These are phyloP conservation scores for Paracamarosporium sp. DNA, from an alignment of 2,329 filamentous ascomycete species.

Conservation along the genomic window DNA sequence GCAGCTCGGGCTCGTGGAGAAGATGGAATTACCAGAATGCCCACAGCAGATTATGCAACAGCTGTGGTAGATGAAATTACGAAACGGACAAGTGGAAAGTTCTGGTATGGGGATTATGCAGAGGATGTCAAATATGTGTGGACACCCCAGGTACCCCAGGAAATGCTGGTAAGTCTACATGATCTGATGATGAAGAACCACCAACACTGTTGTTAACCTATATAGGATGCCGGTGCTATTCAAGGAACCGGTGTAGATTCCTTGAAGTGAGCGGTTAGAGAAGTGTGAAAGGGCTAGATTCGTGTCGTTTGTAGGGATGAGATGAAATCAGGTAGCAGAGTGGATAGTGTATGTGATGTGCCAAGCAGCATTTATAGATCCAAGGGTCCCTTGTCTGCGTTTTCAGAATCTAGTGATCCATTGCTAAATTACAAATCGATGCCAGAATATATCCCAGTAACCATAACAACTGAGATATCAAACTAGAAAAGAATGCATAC, in stretches of 20 bases:
- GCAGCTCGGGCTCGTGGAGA: slow-evolving; percentile 9
- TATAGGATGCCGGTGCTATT: not conserved
- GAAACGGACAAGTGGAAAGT: slow-evolving; percentile 8
- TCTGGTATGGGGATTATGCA: slow-evolving; percentile 16
- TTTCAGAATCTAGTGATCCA: too few relatives aligned
- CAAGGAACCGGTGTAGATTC: not conserved
- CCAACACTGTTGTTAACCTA: not conserved
- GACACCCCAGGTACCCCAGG: not conserved
- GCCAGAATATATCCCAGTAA: too few relatives aligned
- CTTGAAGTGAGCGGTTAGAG: not conserved
- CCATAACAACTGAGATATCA: too few relatives aligned
- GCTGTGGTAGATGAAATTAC: slow-evolving; percentile 14
- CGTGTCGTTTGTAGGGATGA: not conserved
- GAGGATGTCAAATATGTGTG: slow-evolving; percentile 5
- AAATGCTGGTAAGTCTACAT: not conserved
- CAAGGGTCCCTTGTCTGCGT: too few relatives aligned
- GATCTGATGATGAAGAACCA: not conserved
- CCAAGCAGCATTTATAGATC: too few relatives aligned
- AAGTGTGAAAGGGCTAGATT: not conserved
- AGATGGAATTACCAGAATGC: slow-evolving; percentile 9
- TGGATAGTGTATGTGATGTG: too few relatives aligned
- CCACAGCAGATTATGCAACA: slow-evolving; percentile 6
- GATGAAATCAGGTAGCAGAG: not conserved
- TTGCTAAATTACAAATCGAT: too few relatives aligned
- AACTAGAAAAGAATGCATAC: too few relatives aligned